Evolutionary conservation across 371 early-diverging fungal genomes (phyloP).

Genomic region (Mucor piriformis): DNA sequence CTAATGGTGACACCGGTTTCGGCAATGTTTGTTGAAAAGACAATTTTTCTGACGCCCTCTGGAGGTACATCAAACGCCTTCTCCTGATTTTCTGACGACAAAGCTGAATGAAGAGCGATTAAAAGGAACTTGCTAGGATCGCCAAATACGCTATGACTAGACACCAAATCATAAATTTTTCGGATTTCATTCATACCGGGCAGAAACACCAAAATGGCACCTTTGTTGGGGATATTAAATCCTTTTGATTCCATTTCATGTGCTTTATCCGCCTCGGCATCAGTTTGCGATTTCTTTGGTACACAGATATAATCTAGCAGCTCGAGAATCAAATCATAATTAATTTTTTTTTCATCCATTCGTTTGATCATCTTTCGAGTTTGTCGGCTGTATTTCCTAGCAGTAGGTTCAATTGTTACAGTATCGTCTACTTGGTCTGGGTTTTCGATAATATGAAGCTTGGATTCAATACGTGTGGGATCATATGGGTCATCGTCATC

Average conservation of each 20-base stretch:
- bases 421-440: slow-evolving; percentile 31
- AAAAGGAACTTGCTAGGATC: slow-evolving; percentile 55
- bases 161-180: slow-evolving; percentile 55
- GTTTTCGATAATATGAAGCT: slow-evolving; percentile 18
- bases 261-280: slow-evolving; percentile 1
- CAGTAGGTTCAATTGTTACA: slow-evolving; percentile 30
- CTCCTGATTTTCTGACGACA: slow-evolving; percentile 73
- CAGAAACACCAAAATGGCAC: slow-evolving; percentile 86
- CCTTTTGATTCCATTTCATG: slow-evolving; percentile 7
- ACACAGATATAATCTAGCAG: slow-evolving; percentile 66
- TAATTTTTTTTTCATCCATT: slow-evolving; percentile 69
- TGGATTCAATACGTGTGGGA: slow-evolving; percentile 26
- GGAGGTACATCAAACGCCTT: slow-evolving; percentile 69
- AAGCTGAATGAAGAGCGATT: slow-evolving; percentile 80
- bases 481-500: slow-evolving; percentile 50
- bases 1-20: slow-evolving; percentile 97
- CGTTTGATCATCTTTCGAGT: slow-evolving; percentile 54
- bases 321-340: slow-evolving; percentile 70
- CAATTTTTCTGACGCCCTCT: slow-evolving; percentile 76
- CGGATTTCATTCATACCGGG: slow-evolving; percentile 88
- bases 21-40: slow-evolving; percentile 92
- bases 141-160: slow-evolving; percentile 49
- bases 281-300: background rate
- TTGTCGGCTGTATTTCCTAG: slow-evolving; percentile 35
- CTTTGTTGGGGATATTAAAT: slow-evolving; percentile 54